A percentile compares a stretch with the other conserved stretches of the same genome.
Conservation (phyloP, 257 asterid genomes). For the Solanum infundibuliforme region DNA sequence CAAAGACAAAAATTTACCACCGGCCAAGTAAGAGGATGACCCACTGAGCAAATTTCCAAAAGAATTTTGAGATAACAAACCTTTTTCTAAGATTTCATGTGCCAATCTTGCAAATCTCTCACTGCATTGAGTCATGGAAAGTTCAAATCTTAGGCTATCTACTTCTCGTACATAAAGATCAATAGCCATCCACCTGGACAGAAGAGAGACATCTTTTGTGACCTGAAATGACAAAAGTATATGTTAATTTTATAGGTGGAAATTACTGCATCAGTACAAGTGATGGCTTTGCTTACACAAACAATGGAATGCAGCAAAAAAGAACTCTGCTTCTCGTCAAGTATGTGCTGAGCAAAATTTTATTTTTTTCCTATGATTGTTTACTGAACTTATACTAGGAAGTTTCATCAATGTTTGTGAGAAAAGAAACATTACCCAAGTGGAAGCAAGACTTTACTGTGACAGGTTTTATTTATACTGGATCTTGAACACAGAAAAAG, state of each 20-base stretch:
- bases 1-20: neutral
- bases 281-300: neutral
- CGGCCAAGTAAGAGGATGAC: neutral
- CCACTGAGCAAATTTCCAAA: neutral
- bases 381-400: neutral
- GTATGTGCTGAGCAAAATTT: neutral
- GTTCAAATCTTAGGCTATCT: slow-evolving; percentile 90
- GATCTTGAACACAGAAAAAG: neutral
- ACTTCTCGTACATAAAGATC: slow-evolving; percentile 82
- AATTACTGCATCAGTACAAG: neutral
- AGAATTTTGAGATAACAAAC: slow-evolving; percentile 14
- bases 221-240: slow-evolving; percentile 38
- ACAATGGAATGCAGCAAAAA: neutral
- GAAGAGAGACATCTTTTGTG: slow-evolving; percentile 75
- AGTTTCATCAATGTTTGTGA: neutral
- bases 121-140: slow-evolving; percentile 83
- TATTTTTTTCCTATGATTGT: neutral
- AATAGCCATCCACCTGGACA: slow-evolving; percentile 98
- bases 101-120: slow-evolving; percentile 55
- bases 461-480: neutral
- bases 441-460: neutral
- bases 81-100: slow-evolving; percentile 69
- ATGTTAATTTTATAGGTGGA: neutral
- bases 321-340: neutral
- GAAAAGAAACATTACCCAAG: neutral